phyloP scores from a whole-genome alignment of 805 yeast species.

The Monosporozyma servazzii region DNA sequence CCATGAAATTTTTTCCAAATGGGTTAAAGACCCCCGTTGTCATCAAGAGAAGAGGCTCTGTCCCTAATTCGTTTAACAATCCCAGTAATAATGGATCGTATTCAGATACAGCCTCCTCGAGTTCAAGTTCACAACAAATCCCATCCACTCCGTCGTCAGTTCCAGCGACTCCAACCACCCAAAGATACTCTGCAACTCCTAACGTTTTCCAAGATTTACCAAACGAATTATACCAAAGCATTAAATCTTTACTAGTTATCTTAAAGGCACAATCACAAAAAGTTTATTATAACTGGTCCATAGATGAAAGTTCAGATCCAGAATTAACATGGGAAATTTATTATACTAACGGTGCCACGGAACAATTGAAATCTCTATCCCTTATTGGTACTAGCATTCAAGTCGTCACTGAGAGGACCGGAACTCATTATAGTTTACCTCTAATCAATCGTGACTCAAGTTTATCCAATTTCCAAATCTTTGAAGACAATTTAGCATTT shows the following conservation, averaged over 20 bases:
- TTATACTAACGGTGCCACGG: neutral
- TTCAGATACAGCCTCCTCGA: neutral
- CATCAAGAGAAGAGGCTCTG: neutral
- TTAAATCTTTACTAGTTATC: conserved; percentile 12
- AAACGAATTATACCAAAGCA: conserved; percentile 5
- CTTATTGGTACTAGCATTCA: conserved; percentile 4
- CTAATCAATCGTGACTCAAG: neutral
- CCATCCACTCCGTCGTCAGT: conserved; percentile 2
- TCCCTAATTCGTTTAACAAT: neutral
- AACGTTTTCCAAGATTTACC: conserved; percentile 10
- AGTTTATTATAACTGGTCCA: conserved; percentile 9
- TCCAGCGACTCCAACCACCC: conserved; percentile 1
- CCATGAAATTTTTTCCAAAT: conserved; percentile 1
- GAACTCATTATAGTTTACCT: neutral
- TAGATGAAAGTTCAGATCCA: neutral
- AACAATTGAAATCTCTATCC: neutral
- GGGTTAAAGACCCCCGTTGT: conserved; percentile 1
- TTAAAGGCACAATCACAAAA: conserved; percentile 12
- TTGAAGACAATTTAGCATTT: conserved; percentile 2
- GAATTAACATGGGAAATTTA: neutral
- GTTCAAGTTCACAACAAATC: neutral
- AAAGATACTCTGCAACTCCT: neutral
- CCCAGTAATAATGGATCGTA: neutral
- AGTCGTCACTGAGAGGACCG: neutral
- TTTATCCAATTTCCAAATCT: neutral